Conservation (phyloP, 2,329 filamentous ascomycete genomes). For the Catunica adiposa region DNA sequence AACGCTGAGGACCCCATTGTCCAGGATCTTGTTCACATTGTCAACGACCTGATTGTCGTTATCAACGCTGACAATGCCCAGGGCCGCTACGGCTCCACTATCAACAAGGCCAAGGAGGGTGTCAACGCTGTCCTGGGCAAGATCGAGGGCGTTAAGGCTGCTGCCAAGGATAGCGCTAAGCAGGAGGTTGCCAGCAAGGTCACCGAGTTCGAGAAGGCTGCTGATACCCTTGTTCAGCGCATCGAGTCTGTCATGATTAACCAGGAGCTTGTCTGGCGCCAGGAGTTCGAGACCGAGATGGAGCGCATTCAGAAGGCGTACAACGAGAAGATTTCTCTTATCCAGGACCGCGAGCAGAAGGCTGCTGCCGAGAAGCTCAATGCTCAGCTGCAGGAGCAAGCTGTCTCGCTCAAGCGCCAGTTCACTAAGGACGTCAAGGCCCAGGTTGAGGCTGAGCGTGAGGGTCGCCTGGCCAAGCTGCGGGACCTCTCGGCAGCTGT, state of each 20-base stretch:
- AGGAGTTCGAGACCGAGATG: constrained; percentile 77
- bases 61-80: constrained; percentile 75
- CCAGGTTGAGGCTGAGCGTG: constrained; percentile 75
- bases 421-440: constrained; percentile 64
- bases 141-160: constrained; percentile 56
- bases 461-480: constrained; percentile 73
- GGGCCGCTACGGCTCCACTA: constrained; percentile 58
- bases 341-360: constrained; percentile 63
- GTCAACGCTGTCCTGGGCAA: constrained; percentile 62
- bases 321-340: constrained; percentile 59
- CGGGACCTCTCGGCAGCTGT: constrained; percentile 64
- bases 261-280: constrained; percentile 69
- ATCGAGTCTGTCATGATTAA: constrained; percentile 67
- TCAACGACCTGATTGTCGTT: constrained; percentile 90
- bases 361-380: constrained; percentile 67
- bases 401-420: constrained; percentile 69
- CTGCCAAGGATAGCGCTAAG: constrained; percentile 54
- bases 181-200: constrained; percentile 55
- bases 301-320: constrained; percentile 63
- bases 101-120: constrained; percentile 74
- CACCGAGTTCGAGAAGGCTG: constrained; percentile 70
- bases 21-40: constrained; percentile 82
- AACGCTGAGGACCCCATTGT: constrained; percentile 73
- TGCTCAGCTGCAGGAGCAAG: constrained; percentile 81
- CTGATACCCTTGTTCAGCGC: constrained; percentile 72